Base-by-base conservation (phyloP, 371 early-diverging fungal species). In the Hamiltosporidium magnivora region DNA sequence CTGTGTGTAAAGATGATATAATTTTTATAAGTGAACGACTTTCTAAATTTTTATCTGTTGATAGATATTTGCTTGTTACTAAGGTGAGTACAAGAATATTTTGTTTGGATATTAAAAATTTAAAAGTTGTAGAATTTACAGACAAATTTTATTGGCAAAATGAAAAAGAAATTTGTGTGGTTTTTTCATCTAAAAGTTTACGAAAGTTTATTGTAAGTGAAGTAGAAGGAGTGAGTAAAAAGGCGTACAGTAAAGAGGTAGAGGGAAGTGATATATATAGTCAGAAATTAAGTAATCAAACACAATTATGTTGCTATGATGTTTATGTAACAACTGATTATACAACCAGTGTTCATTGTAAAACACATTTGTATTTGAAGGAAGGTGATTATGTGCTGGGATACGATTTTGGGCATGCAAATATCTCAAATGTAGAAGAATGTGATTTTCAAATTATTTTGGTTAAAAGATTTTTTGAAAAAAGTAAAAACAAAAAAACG, bases 1-100 rank as follows among this genome's bases (percentile, higher is more conserved):
- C 96, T 12, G 83, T 97, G 52, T 94, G 96, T 85, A 89, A 88
- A 82, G 94, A 96, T 79, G 99, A 99, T 84, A 77, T 99, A 61
- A 84, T 98, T 2, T 88, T 87, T 68, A 80, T 95, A 71, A 88
- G 91, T 25, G 76, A 83, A 41, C 91, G 90, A 77, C 63, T 90
- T 12, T 90, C 94, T 67, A 75, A 84, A 39, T 78, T 91, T 66
- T 90, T 91, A 55, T 87, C 88, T 75, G 89, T 93, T 65, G 82
- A 83, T 68, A 91, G 87, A 62, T 81, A 93, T 63, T 85, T 86
- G 8, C 72, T 93, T 58, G 88, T 89, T 83, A 84, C 85, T 46
- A 87, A 89, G 69, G 86, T 95, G 73, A 86, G 89, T 78, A 91
- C 87, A 76, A 82, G 88, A 2, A 76, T 95, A 59, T 87, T 88